Evolutionary conservation across 2,329 filamentous ascomycete genomes (phyloP).

Genomic region (Aspergillus melleus): DNA sequence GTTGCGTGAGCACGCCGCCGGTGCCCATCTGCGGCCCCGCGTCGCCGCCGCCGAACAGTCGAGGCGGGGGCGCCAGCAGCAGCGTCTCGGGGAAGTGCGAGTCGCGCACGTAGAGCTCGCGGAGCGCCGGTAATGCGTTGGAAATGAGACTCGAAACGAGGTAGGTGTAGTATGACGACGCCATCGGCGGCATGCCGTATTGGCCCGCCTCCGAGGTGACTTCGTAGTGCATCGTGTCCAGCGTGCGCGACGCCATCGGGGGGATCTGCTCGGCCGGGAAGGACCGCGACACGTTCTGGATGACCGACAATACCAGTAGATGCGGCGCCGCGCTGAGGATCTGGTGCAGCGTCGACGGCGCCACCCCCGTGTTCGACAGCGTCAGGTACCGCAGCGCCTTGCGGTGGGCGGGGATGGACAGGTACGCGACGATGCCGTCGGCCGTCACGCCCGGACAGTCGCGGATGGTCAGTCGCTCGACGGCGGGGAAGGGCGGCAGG

Average conservation of each 20-base stretch:
- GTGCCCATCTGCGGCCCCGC: constrained; percentile 23
- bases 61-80: constrained; percentile 66
- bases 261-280: constrained; percentile 60
- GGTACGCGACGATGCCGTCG: constrained; percentile 67
- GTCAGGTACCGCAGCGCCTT: constrained; percentile 66
- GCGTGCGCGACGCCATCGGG: constrained; percentile 66
- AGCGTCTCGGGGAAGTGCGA: constrained; percentile 78
- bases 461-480: constrained; percentile 72
- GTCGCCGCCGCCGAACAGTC: constrained; percentile 49
- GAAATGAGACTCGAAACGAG: constrained; percentile 78
- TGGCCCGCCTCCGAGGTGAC: constrained; percentile 63
- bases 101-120: constrained; percentile 81
- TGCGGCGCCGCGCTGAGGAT: constrained; percentile 44
- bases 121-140: constrained; percentile 71
- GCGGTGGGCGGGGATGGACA: constrained; percentile 61
- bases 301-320: constrained; percentile 53
- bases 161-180: constrained; percentile 75
- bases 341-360: constrained; percentile 40
- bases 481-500: constrained; percentile 70
- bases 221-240: constrained; percentile 78
- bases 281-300: constrained; percentile 56
- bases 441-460: constrained; percentile 71
- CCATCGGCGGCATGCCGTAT: constrained; percentile 54
- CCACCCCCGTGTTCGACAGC: constrained; percentile 69
- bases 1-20: constrained; percentile 51